Evolutionary conservation across 176 grass and related monocot genomes (phyloP).

Genomic region (Sorghum bicolor): Sorghum_bicolor_NCBIv3 NC_012873.2:4544501-4545000

Average conservation of each 20-base stretch:
- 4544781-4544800: conserved; percentile 97
- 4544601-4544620: conserved; percentile 96
- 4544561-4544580: conserved; percentile 4
- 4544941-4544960: conserved; percentile 90
- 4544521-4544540: conserved; percentile 6
- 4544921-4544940: conserved; percentile 79
- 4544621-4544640: conserved; percentile 99
- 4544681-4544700: not conserved
- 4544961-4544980: conserved; percentile 98
- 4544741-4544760: conserved; percentile 53
- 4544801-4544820: conserved; percentile 91
- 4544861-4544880: not conserved
- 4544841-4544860: conserved; percentile 98
- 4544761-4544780: conserved; percentile 97
- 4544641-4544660: conserved; percentile 92
- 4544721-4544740: conserved; percentile 5
- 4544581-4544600: conserved; percentile 67
- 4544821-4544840: conserved; percentile 99
- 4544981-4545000: conserved; percentile 94
- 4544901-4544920: conserved; percentile 5
- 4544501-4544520: not conserved
- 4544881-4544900: not conserved
- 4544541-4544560: conserved; percentile 21
- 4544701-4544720: conserved; percentile 10
- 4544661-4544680: not conserved